These are phyloP conservation scores for Saksenaea oblongispora DNA, from an alignment of 371 early-diverging fungal species.

Conservation along the genomic window DNA sequence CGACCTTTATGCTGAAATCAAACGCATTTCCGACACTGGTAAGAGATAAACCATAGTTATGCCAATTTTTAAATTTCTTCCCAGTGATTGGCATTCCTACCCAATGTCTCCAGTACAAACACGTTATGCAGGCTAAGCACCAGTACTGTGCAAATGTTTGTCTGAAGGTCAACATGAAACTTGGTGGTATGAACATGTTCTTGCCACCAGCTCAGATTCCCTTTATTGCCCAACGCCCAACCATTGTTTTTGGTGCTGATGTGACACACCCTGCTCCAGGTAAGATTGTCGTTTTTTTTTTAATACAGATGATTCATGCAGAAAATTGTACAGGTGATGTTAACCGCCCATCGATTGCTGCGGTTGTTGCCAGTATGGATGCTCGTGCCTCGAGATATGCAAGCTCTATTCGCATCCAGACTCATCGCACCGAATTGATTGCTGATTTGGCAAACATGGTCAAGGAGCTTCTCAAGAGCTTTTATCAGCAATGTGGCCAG, in stretches of 20 bases:
- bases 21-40: conserved; percentile 87
- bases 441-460: conserved; percentile 71
- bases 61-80: neutral
- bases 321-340: conserved; percentile 43
- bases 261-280: conserved; percentile 90
- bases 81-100: conserved; percentile 76
- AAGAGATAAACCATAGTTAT: neutral
- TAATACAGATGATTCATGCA: conserved; percentile 69
- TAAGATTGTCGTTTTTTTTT: conserved; percentile 36
- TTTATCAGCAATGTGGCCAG: conserved; percentile 55
- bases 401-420: conserved; percentile 73
- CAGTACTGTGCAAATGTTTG: conserved; percentile 80
- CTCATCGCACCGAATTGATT: conserved; percentile 78
- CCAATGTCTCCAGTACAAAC: conserved; percentile 88
- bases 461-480: conserved; percentile 73
- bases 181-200: conserved; percentile 73
- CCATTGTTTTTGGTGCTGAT: conserved; percentile 95
- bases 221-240: conserved; percentile 72
- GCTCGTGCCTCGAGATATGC: conserved; percentile 72
- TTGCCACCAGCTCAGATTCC: conserved; percentile 48
- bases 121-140: conserved; percentile 62
- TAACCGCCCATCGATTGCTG: conserved; percentile 83
- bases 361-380: conserved; percentile 65
- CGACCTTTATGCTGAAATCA: conserved; percentile 90
- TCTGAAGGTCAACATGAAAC: conserved; percentile 86